A percentile compares a stretch with the other conserved stretches of the same genome.
Conservation (phyloP, 495 filamentous ascomycete genomes). For the Xeromyces bisporus region DNA sequence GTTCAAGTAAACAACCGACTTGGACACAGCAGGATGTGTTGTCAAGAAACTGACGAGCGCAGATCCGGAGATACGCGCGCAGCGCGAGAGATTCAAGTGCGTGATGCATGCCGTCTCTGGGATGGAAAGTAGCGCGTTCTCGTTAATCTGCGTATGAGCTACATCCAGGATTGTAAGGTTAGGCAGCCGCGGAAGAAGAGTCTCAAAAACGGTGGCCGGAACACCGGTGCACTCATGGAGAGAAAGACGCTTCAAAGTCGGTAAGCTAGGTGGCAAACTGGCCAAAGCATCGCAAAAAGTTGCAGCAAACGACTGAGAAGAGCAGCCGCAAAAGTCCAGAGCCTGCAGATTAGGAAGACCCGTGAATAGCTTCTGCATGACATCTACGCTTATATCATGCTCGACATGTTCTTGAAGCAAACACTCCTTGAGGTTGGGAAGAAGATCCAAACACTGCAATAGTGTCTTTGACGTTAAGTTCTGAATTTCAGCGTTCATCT, state of each 20-base stretch:
- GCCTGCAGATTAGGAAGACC: conserved; percentile 49
- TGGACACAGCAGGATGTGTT: conserved; percentile 51
- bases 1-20: conserved; percentile 55
- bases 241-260: conserved; percentile 48
- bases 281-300: conserved; percentile 35
- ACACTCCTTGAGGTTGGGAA: conserved; percentile 66
- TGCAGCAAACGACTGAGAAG: conserved; percentile 49
- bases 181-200: conserved; percentile 49
- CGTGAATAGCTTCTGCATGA: conserved; percentile 55
- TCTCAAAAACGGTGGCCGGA: conserved; percentile 48
- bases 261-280: conserved; percentile 30
- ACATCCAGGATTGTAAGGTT: conserved; percentile 68
- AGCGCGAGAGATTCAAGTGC: conserved; percentile 66
- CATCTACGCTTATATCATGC: conserved; percentile 51
- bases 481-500: conserved; percentile 64
- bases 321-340: conserved; percentile 67
- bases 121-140: conserved; percentile 53
- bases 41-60: conserved; percentile 55
- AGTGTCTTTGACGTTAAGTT: conserved; percentile 68
- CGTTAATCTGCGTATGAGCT: conserved; percentile 61
- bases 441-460: conserved; percentile 54
- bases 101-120: conserved; percentile 56
- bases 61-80: conserved; percentile 49
- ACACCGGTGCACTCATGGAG: conserved; percentile 72
- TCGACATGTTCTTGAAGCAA: conserved; percentile 72